phyloP scores from a whole-genome alignment of 768 basidiomycete species.

The Arthromyces matolae region DNA sequence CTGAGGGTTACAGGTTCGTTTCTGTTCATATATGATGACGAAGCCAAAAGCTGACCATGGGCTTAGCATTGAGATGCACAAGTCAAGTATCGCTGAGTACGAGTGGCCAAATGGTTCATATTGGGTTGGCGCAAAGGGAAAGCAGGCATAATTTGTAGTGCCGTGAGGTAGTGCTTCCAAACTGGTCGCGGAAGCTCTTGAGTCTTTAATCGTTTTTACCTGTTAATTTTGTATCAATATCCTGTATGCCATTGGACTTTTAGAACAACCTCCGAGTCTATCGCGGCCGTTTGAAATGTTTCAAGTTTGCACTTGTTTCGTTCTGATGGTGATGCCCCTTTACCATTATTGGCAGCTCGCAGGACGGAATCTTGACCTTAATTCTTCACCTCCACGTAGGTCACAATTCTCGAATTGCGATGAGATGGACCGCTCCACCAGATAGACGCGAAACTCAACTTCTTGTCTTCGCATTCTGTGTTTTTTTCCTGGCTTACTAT shows the following conservation, averaged over 20 bases:
- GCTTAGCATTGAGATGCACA: slow-evolving; percentile 82
- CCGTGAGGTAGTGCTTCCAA: too few relatives aligned
- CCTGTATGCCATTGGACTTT: too few relatives aligned
- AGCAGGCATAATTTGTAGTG: slow-evolving; percentile 1
- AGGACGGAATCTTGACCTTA: not conserved
- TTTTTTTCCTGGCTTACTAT: slow-evolving; percentile 74
- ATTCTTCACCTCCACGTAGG: not conserved
- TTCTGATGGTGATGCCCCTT: not conserved
- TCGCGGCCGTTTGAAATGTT: too few relatives aligned
- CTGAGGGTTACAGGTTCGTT: slow-evolving; percentile 74
- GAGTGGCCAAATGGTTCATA: slow-evolving; percentile 86
- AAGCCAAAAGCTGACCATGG: slow-evolving; percentile 1
- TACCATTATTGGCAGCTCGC: too few relatives aligned
- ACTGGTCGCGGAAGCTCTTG: too few relatives aligned
- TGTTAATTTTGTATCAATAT: too few relatives aligned
- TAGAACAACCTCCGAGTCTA: too few relatives aligned
- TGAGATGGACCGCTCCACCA: slow-evolving; percentile 65
- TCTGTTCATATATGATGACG: not conserved
- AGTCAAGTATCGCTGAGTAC: slow-evolving; percentile 74
- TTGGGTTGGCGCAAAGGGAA: slow-evolving; percentile 47
- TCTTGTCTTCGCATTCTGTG: slow-evolving; percentile 57
- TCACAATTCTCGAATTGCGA: slow-evolving; percentile 18
- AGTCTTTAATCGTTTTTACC: too few relatives aligned
- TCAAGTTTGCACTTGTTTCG: not conserved
- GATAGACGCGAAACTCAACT: slow-evolving; percentile 72